phyloP scores from a whole-genome alignment of 164 flowering plant species.

The Berberis vulgaris region DNA sequence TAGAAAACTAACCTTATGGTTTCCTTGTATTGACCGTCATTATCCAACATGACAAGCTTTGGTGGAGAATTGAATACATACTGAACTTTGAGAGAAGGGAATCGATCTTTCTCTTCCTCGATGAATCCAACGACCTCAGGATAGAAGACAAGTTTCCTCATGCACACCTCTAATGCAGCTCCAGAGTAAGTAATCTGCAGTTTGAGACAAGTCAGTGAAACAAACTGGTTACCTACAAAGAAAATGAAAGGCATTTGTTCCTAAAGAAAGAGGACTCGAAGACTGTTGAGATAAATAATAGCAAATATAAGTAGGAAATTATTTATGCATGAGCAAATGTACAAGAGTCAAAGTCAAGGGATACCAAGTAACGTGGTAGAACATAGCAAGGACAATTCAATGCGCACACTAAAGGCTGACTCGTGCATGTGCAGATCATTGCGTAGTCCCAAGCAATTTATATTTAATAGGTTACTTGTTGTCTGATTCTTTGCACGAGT shows the following conservation, averaged over 20 bases:
- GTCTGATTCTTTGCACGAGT: no score
- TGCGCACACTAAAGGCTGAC: no score
- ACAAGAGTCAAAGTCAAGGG: background rate
- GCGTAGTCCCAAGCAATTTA: no score
- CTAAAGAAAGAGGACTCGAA: no score
- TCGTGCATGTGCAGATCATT: no score
- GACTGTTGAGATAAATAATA: no score
- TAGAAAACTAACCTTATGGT: constrained; percentile 55
- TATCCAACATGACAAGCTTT: constrained; percentile 74
- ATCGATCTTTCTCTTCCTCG: constrained; percentile 82
- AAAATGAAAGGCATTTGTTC: no score
- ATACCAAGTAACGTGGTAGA: background rate
- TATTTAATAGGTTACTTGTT: no score
- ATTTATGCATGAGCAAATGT: background rate
- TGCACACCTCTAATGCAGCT: constrained; percentile 78
- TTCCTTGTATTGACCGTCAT: constrained; percentile 58
- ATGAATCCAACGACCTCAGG: constrained; percentile 84
- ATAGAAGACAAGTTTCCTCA: constrained; percentile 90
- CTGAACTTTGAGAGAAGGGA: constrained; percentile 60
- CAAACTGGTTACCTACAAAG: no score
- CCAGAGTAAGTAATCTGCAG: constrained; percentile 69
- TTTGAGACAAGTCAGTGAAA: background rate
- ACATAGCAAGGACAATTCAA: background rate
- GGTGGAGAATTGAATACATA: constrained; percentile 83
- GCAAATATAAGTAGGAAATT: no score